Percentiles rank a stretch among this genome's conserved stretches.
These are phyloP conservation scores for Kwoniella shivajii DNA, from an alignment of 1,284 basidiomycete genomes.

Conservation along the genomic window DNA sequence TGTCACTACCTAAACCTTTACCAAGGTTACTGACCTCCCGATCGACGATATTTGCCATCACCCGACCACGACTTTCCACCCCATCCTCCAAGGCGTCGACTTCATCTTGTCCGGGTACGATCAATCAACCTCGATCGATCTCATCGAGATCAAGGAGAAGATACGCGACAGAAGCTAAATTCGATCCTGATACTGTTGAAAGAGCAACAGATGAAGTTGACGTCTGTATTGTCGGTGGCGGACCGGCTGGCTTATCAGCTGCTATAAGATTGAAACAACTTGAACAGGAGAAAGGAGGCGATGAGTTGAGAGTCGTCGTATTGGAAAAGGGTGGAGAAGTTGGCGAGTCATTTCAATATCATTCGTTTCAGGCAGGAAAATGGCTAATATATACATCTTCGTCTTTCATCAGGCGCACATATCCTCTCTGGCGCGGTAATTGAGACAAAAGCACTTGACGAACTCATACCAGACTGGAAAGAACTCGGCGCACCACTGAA, in stretches of 20 bases:
- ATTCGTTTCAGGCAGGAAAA: too few relatives aligned
- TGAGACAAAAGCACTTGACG: constrained; percentile 87
- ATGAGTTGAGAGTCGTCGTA: constrained; percentile 86
- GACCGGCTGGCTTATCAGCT: constrained; percentile 93
- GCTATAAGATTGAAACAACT: constrained; percentile 95
- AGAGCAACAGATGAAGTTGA: constrained; percentile 86
- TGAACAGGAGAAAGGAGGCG: constrained; percentile 71
- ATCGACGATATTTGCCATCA: constrained; percentile 11
- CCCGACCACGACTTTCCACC: constrained; percentile 9
- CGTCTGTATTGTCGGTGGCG: constrained; percentile 94
- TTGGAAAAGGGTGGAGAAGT: constrained; percentile 94
- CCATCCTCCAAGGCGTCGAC: constrained; percentile 2
- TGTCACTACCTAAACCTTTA: constrained; percentile 12
- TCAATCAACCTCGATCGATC: constrained; percentile 1
- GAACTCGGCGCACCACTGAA: constrained; percentile 65
- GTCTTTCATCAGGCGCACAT: constrained; percentile 70
- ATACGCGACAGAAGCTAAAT: constrained; percentile 43
- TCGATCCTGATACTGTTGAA: constrained; percentile 60
- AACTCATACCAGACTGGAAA: constrained; percentile 88
- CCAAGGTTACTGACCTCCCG: constrained; percentile 13
- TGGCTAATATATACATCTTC: background rate
- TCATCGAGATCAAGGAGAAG: background rate
- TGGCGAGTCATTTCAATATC: constrained; percentile 60
- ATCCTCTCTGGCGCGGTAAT: constrained; percentile 95
- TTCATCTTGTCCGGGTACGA: background rate